Percentiles rank a stretch among this genome's conserved stretches.
These are phyloP conservation scores for Xylaria telfairii DNA, from an alignment of 495 filamentous ascomycete genomes.

Conservation along the genomic window DNA sequence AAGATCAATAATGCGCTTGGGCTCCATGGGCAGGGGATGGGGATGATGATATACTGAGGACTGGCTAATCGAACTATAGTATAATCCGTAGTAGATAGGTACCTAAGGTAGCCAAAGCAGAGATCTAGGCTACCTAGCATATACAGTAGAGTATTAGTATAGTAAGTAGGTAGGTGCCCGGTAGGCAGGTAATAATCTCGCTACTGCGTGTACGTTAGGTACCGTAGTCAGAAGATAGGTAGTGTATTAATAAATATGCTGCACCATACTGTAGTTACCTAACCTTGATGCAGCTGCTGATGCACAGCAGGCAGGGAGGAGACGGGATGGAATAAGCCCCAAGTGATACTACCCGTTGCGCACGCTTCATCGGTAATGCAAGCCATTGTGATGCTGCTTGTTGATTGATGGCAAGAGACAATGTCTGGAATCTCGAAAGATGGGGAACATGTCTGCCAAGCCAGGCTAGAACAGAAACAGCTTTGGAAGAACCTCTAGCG, in stretches of 20 bases:
- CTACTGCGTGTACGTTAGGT: too few species aligned
- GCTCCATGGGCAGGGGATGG: neutral
- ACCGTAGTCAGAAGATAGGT: too few species aligned
- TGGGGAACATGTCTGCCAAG: constrained; percentile 12
- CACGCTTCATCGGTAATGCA: neutral
- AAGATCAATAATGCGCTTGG: too few species aligned
- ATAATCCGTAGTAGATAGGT: neutral
- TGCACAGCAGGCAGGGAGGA: neutral
- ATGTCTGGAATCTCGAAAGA: constrained; percentile 17
- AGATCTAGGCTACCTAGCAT: too few species aligned
- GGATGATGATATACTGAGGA: neutral
- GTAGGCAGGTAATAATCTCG: too few species aligned
- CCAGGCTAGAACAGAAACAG: constrained; percentile 5
- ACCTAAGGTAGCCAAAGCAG: too few species aligned
- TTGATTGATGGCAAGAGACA: neutral
- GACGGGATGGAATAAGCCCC: neutral
- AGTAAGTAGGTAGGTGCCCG: too few species aligned
- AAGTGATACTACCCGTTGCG: neutral
- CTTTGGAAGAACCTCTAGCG: constrained; percentile 4
- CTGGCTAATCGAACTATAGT: neutral
- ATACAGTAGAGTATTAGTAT: too few species aligned
- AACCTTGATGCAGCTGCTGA: neutral
- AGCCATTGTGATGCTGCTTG: neutral
- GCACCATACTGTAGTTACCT: neutral
- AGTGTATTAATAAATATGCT: neutral